phyloP scores from a whole-genome alignment of 106 monocot species.

The Apostasia shenzhenica region DNA sequence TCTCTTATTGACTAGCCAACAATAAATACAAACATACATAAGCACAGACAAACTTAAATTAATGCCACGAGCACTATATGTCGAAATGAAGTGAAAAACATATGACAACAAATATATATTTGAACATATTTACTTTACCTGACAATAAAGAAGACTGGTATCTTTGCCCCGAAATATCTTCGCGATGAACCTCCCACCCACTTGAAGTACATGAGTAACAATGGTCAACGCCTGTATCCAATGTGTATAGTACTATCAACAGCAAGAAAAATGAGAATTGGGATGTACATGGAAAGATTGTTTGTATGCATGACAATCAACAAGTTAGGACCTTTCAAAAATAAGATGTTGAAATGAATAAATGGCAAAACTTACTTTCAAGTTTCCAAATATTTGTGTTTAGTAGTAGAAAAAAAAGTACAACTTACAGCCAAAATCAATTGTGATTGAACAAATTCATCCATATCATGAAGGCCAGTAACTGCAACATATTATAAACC shows the following conservation, averaged over 20 bases:
- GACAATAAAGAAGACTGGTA: conserved; percentile 95
- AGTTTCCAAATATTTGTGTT: no score
- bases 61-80: background rate
- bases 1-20: background rate
- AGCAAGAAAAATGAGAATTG: background rate
- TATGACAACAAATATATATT: background rate
- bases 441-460: conserved; percentile 98
- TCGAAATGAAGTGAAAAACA: no score
- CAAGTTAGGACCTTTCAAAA: background rate
- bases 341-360: background rate
- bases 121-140: conserved; percentile 31
- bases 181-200: conserved; percentile 90
- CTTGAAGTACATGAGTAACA: conserved; percentile 89
- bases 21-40: no score
- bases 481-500: conserved; percentile 36
- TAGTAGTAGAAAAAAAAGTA: background rate
- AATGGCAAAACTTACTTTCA: no score
- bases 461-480: conserved; percentile 99
- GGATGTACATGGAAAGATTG: background rate
- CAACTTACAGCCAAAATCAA: conserved; percentile 86
- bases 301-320: background rate
- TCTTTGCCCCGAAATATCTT: conserved; percentile 99
- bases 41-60: no score
- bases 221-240: conserved; percentile 74
- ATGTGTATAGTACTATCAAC: background rate